phyloP scores from a whole-genome alignment of 768 basidiomycete genomes.

The Cyclocybe cylindracea region DNA sequence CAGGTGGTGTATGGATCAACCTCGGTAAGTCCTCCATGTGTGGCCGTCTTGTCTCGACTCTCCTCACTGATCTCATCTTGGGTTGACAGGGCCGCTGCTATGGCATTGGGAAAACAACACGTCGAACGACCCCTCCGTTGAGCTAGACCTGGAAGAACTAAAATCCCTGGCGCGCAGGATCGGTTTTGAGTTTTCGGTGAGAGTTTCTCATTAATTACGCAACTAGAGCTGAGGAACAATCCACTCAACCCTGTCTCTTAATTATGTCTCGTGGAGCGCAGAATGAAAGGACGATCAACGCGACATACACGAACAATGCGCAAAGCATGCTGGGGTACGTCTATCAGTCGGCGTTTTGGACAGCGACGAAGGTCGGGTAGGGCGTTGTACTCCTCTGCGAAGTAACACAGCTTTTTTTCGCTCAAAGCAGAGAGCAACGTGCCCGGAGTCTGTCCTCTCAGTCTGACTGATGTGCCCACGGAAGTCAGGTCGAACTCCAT shows the following conservation, averaged over 20 bases:
- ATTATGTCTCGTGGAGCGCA: slow-evolving; percentile 26
- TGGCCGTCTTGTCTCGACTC: neutral
- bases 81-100: slow-evolving; percentile 71
- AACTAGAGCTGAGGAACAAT: slow-evolving; percentile 2
- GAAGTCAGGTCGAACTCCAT: too few relatives aligned
- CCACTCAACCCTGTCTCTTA: neutral
- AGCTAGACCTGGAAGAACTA: slow-evolving; percentile 88
- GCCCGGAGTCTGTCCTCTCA: too few relatives aligned
- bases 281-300: slow-evolving; percentile 80
- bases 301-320: slow-evolving; percentile 85
- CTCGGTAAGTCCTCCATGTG: slow-evolving; percentile 30
- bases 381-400: too few relatives aligned
- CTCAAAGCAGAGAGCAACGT: too few relatives aligned
- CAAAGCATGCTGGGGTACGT: slow-evolving; percentile 82
- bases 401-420: too few relatives aligned
- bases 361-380: slow-evolving; percentile 44
- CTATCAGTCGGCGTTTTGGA: slow-evolving; percentile 87
- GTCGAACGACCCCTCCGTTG: slow-evolving; percentile 79
- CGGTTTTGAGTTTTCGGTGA: slow-evolving; percentile 81
- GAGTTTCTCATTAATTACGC: slow-evolving; percentile 20
- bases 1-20: slow-evolving; percentile 92
- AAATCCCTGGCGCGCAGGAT: slow-evolving; percentile 70
- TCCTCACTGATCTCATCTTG: neutral
- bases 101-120: slow-evolving; percentile 97
- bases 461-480: too few relatives aligned